phyloP scores from a whole-genome alignment of 1,284 basidiomycete species.

The Waitea zeae region DNA sequence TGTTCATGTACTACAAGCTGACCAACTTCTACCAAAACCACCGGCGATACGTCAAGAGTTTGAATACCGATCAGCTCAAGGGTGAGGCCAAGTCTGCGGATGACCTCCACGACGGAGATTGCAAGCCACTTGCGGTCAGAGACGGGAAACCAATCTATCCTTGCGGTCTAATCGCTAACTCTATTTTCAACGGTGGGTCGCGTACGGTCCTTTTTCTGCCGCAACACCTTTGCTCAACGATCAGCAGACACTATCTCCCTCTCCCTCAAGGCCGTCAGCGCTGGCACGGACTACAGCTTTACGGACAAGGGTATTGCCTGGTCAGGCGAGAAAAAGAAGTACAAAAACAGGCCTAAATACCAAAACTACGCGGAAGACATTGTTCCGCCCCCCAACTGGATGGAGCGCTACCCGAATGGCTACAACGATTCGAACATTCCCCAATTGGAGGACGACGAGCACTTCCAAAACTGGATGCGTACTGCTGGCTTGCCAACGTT shows the following conservation, averaged over 20 bases:
- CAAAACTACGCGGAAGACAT: conserved; percentile 33
- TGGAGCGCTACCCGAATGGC: conserved; percentile 45
- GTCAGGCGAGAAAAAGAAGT: conserved; percentile 89
- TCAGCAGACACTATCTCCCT: conserved; percentile 56
- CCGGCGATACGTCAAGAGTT: conserved; percentile 89
- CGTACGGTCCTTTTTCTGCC: neutral
- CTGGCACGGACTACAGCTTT: conserved; percentile 56
- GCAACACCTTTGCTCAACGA: neutral
- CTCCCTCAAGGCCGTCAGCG: conserved; percentile 41
- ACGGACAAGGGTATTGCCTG: conserved; percentile 79
- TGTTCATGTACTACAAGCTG: conserved; percentile 95
- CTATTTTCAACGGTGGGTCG: conserved; percentile 84
- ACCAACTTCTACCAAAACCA: conserved; percentile 98
- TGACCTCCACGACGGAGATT: conserved; percentile 56
- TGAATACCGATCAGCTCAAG: conserved; percentile 74
- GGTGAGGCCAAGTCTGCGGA: conserved; percentile 42
- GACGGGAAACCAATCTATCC: conserved; percentile 57
- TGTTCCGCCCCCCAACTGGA: conserved; percentile 91
- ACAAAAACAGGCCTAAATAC: conserved; percentile 45
- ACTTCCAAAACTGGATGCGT: conserved; percentile 99
- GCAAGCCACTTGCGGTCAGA: conserved; percentile 65
- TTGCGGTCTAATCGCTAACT: conserved; percentile 96
- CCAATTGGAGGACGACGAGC: conserved; percentile 70
- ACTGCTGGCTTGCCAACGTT: conserved; percentile 95
- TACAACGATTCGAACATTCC: conserved; percentile 57